Conservation (phyloP, 75 land plant genomes). For the Picea sitchensis region DNA sequence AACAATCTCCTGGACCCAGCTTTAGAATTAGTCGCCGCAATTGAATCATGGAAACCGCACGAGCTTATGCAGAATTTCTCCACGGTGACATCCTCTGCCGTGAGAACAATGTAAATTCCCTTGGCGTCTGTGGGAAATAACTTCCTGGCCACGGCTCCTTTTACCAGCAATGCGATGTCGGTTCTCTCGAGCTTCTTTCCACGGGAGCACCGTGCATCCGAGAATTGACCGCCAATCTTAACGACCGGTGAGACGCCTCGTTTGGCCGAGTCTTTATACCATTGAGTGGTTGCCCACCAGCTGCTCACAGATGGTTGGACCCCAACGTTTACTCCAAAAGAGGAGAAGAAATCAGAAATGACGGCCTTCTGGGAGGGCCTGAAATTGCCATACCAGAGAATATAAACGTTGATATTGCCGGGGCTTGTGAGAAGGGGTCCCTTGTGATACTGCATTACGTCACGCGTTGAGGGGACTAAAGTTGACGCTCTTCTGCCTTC, state of each 20-base stretch:
- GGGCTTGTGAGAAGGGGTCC: conserved; percentile 58
- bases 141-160: conserved; percentile 5
- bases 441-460: conserved; percentile 52
- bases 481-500: background rate
- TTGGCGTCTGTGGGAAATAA: conserved; percentile 19
- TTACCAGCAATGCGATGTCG: conserved; percentile 14
- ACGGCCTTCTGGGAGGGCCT: conserved; percentile 51
- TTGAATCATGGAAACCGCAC: conserved; percentile 55
- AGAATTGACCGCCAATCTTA: conserved; percentile 32
- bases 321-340: conserved; percentile 27
- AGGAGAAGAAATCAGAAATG: conserved; percentile 62
- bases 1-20: background rate
- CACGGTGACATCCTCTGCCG: conserved; percentile 60
- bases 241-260: conserved; percentile 11
- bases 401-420: conserved; percentile 38
- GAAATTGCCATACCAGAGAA: conserved; percentile 84
- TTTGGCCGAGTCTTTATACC: conserved; percentile 12
- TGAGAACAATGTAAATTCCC: conserved; percentile 53
- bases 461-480: conserved; percentile 4
- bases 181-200: conserved; percentile 47
- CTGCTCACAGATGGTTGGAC: conserved; percentile 20
- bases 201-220: conserved; percentile 33
- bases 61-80: conserved; percentile 73
- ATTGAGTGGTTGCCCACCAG: conserved; percentile 31
- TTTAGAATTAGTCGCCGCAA: background rate